Conservation (phyloP, 2,329 filamentous ascomycete species). For the Sordariomycetes sp. region DNA sequence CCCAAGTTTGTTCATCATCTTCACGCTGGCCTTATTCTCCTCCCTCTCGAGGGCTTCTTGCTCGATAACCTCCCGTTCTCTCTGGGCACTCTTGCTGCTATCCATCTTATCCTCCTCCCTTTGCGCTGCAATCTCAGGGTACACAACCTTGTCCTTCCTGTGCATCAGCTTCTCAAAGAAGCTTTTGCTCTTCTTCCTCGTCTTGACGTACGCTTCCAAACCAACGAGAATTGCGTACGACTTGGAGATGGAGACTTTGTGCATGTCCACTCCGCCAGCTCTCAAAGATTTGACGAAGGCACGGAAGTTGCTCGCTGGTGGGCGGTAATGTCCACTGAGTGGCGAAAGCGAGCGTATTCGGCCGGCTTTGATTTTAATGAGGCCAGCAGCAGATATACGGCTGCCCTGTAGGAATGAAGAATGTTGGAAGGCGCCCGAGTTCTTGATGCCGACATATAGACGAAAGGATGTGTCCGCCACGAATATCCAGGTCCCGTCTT, state of each 20-base stretch:
- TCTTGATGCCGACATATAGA: constrained; percentile 84
- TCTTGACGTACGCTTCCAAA: constrained; percentile 69
- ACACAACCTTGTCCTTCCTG: constrained; percentile 48
- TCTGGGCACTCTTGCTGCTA: constrained; percentile 48
- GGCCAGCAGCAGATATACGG: constrained; percentile 71
- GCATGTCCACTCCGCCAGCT: constrained; percentile 69
- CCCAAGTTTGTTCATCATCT: constrained; percentile 30
- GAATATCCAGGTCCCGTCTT: constrained; percentile 90
- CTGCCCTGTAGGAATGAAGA: constrained; percentile 80
- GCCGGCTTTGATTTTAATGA: constrained; percentile 79
- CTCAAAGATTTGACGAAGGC: constrained; percentile 69
- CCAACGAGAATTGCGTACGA: constrained; percentile 77
- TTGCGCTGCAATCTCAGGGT: constrained; percentile 48
- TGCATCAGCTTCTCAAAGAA: constrained; percentile 38
- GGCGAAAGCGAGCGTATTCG: constrained; percentile 65
- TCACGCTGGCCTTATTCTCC: constrained; percentile 14
- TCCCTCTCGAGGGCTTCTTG: constrained; percentile 28
- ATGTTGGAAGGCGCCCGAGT: constrained; percentile 82
- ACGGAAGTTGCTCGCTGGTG: constrained; percentile 73
- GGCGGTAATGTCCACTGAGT: constrained; percentile 73
- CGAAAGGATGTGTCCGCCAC: constrained; percentile 79
- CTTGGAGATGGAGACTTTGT: constrained; percentile 67
- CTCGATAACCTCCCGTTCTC: constrained; percentile 31
- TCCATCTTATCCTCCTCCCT: constrained; percentile 52
- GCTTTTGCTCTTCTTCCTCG: constrained; percentile 54